Percentiles rank a stretch among this genome's conserved stretches.
These are phyloP conservation scores for Eutypella sp. DNA, from an alignment of 2,329 filamentous ascomycete species.

Conservation along the genomic window DNA sequence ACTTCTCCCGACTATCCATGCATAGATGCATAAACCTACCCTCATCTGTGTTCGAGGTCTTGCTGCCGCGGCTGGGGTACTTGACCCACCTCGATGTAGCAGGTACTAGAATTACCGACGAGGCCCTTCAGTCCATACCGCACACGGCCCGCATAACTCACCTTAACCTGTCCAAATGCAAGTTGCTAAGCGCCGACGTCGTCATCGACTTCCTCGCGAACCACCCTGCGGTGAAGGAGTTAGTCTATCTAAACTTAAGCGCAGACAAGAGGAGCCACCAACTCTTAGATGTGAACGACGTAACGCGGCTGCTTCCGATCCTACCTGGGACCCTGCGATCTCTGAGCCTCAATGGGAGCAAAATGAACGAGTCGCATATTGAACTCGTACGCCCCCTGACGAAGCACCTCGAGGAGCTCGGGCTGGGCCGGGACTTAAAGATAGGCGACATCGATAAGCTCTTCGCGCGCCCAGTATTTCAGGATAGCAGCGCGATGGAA, in stretches of 20 bases:
- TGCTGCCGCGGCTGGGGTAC: slow-evolving; percentile 64
- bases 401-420: slow-evolving; percentile 71
- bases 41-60: slow-evolving; percentile 58
- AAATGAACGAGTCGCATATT: slow-evolving; percentile 62
- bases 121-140: slow-evolving; percentile 65
- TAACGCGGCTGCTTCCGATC: slow-evolving; percentile 59
- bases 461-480: slow-evolving; percentile 42
- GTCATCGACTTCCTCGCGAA: slow-evolving; percentile 67
- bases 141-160: slow-evolving; percentile 69
- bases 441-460: slow-evolving; percentile 61
- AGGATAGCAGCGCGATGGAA: slow-evolving; percentile 17
- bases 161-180: slow-evolving; percentile 73
- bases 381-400: slow-evolving; percentile 59
- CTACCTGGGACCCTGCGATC: slow-evolving; percentile 66
- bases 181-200: slow-evolving; percentile 57
- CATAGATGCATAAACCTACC: slow-evolving; percentile 74
- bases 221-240: slow-evolving; percentile 62
- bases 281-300: slow-evolving; percentile 60
- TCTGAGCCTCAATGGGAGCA: slow-evolving; percentile 70
- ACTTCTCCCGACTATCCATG: slow-evolving; percentile 64
- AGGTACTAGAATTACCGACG: slow-evolving; percentile 69
- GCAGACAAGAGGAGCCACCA: slow-evolving; percentile 69
- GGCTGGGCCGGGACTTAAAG: slow-evolving; percentile 63
- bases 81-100: slow-evolving; percentile 77
- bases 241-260: slow-evolving; percentile 69